Base-by-base conservation (phyloP, 495 filamentous ascomycete species). In the Podospora fimiseda region DNA sequence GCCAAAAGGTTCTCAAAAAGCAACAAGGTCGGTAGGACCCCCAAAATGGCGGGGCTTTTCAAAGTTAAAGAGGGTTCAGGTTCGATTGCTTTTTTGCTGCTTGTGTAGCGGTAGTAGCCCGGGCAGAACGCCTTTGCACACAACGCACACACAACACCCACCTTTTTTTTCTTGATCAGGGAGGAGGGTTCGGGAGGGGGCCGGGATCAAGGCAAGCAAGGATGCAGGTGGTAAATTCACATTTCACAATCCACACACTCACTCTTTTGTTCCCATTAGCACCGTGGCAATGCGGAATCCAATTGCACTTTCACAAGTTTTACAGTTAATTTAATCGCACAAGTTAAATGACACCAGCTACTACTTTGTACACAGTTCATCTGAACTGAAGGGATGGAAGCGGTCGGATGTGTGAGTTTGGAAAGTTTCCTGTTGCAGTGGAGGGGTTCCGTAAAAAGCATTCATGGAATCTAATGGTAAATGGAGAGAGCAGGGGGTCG, bases 41-140 rank as follows among this genome's bases (percentile, higher is more conserved):
- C 56, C 52, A 36, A 45, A 52, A 58, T 62, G 60, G 62, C 60
- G 62, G 62, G 62, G 62, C 62, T 60, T n/a, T 27, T 23, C 18
- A 48, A 42, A 24, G 44, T 30, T 21, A 51, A 41, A 51, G 55
- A 44, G 50, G 55, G 50, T 50, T 58, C 45, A 39, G 37, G 56
- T 47, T 53, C 30, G n/a, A 58, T 51, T 33, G 27, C 11, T 33
- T 50, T 51, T 58, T 46, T 58, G 47, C 48, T 24, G 51, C 56
- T 43, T 15, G 46, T 52, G 51, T 2, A 41, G 44, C 51, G 20
- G 47, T 51, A 46, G 39, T 42, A 30, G 47, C 51, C 41, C 40
- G 49, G 2, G 42, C 56, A 50, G 50, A 43, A 49, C 47, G 50
- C 22, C 42, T 9, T 11, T 44, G 27, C 27, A 33, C 27, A 33